A percentile compares a stretch with the other conserved stretches of the same genome.
Conservation (phyloP, 2,329 filamentous ascomycete species). For the Xylaria sp. region DNA sequence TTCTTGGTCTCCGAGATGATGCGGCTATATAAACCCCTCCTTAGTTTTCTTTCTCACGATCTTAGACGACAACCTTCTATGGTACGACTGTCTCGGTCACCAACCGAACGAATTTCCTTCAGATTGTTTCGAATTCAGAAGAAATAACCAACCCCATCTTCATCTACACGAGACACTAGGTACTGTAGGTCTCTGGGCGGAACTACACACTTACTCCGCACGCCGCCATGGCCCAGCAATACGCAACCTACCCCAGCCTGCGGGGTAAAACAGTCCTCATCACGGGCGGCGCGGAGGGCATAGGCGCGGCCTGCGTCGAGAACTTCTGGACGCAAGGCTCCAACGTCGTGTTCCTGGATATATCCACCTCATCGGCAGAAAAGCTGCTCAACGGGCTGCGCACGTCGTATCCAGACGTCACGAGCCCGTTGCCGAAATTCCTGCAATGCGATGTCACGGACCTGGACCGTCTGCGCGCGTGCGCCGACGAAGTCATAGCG, state of each 20-base stretch:
- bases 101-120: not conserved
- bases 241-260: slow-evolving; percentile 57
- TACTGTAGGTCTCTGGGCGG: not conserved
- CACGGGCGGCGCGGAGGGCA: slow-evolving; percentile 60
- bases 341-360: slow-evolving; percentile 59
- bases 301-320: slow-evolving; percentile 58
- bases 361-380: slow-evolving; percentile 49
- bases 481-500: slow-evolving; percentile 50
- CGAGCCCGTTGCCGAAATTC: slow-evolving; percentile 51
- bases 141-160: not conserved
- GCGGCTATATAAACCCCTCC: not conserved
- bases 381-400: slow-evolving; percentile 48
- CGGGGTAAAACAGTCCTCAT: slow-evolving; percentile 56
- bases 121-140: not conserved
- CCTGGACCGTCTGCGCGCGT: slow-evolving; percentile 50
- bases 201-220: slow-evolving; percentile 4
- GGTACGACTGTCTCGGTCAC: not conserved
- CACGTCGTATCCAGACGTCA: slow-evolving; percentile 31
- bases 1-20: not conserved
- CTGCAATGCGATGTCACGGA: slow-evolving; percentile 57
- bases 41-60: not conserved
- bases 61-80: not conserved
- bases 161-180: not conserved
- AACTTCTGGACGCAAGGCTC: slow-evolving; percentile 58
- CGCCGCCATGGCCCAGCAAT: slow-evolving; percentile 36